phyloP scores from a whole-genome alignment of 2,329 filamentous ascomycete genomes.

The Xylariaceae sp. region DNA sequence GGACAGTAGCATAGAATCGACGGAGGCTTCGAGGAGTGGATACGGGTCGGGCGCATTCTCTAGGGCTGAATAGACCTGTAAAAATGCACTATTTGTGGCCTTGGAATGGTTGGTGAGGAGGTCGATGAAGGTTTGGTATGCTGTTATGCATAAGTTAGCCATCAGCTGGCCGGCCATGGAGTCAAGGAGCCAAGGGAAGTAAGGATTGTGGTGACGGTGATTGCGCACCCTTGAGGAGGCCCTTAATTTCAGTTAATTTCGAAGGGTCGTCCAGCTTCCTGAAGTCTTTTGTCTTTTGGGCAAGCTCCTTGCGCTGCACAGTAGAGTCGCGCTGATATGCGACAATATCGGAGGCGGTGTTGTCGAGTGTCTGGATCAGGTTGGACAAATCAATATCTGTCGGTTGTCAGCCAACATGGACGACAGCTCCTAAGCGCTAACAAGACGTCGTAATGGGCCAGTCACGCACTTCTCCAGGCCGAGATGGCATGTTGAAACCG shows the following conservation, averaged over 20 bases:
- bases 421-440: not conserved
- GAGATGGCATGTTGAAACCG: conserved; percentile 96
- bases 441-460: conserved; percentile 5
- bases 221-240: conserved; percentile 69
- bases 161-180: conserved; percentile 6
- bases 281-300: conserved; percentile 99
- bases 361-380: conserved; percentile 80
- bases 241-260: conserved; percentile 85
- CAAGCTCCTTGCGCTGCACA: conserved; percentile 90
- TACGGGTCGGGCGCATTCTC: conserved; percentile 97
- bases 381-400: conserved; percentile 80
- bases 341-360: conserved; percentile 91
- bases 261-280: conserved; percentile 79
- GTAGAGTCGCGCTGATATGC: conserved; percentile 91
- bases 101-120: conserved; percentile 95
- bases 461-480: conserved; percentile 78
- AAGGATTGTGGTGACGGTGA: too few species aligned
- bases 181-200: not conserved
- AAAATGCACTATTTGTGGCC: conserved; percentile 83
- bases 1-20: conserved; percentile 85
- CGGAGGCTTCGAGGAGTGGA: conserved; percentile 88
- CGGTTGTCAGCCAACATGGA: conserved; percentile 23
- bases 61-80: conserved; percentile 86
- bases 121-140: conserved; percentile 97
- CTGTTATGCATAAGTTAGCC: conserved; percentile 39